Base-by-base conservation (phyloP, 345 rosid genomes). In the Psidium friedrichsthalianum region DNA sequence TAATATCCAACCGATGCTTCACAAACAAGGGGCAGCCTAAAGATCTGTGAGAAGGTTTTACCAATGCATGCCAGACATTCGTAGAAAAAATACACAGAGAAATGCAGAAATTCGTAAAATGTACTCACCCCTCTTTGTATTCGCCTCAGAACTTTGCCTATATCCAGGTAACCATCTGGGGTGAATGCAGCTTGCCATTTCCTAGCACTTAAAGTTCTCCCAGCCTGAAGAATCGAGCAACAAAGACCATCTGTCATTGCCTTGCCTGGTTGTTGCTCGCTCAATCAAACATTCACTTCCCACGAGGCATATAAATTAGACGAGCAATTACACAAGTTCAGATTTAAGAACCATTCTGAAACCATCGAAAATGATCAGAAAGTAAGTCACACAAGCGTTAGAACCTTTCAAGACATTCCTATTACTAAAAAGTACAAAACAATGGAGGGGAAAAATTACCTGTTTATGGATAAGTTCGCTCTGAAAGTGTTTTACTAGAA, bases 121-220 rank as follows among this genome's bases (percentile, higher is more conserved):
- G 55, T 5, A 78, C 91, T 89, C 94, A 96, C 99, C 92, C 98
- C 98, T n/a, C 92, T 92, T 83, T 94, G 98, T 89, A 96, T 96
- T 89, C 99, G 93, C 55, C 86, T 82, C 29, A 98, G 94, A 85
- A 95, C 93, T 86, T 96, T 96, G 88, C 94, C 90, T 83, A 96
- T 91, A 90, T 98, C 98, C n/a, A 96, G 93, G 55, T 87, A 86
- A 21, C 99, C 99, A 56, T 94, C 97, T 21, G 90, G 87, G 86
- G 92, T 85, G 91, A 96, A 94, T 15, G 96, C 97, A 85, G 96
- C 94, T 6, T 92, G 97, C 99, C 99, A 98, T 94, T 94, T 98
- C 90, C 98, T 96, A 36, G 86, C 90, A 89, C 99, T 98, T 69
- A 98, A 89, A 44, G 99, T 98, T 91, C 93, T 98, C 88, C 99